These are phyloP conservation scores for Physcomitrellopsis africana DNA, from an alignment of 225 moss, liverwort and hornwort species.

Conservation along the genomic window DNA sequence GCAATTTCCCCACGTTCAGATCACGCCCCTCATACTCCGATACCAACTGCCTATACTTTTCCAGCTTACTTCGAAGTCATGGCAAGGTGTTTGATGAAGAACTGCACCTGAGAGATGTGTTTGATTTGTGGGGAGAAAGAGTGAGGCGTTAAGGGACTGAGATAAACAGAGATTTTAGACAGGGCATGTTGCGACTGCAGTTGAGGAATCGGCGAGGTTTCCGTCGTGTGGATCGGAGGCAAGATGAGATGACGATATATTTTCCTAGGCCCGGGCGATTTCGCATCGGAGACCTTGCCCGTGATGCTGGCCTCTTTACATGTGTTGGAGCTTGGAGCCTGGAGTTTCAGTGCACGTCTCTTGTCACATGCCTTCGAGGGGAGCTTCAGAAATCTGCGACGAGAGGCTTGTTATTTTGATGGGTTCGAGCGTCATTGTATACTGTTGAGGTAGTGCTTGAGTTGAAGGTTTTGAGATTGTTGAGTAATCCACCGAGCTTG, in stretches of 20 bases:
- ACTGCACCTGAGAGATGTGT: slow-evolving; percentile 9
- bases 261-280: background rate
- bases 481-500: background rate
- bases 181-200: slow-evolving; percentile 6
- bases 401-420: slow-evolving; percentile 4
- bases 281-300: background rate
- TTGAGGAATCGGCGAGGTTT: background rate
- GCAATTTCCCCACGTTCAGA: background rate
- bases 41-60: background rate
- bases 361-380: slow-evolving; percentile 11
- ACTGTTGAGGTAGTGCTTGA: background rate
- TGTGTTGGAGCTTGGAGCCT: background rate
- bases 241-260: background rate
- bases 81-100: slow-evolving; percentile 22
- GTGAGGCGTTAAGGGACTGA: background rate
- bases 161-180: background rate
- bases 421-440: background rate
- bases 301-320: background rate
- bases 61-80: background rate
- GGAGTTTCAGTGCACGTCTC: background rate
- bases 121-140: background rate
- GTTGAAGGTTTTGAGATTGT: background rate
- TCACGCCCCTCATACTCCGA: background rate
- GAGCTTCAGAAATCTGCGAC: background rate
- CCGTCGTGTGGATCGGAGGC: slow-evolving; percentile 7